phyloP scores from a whole-genome alignment of 352 stramenopile species.

The Elongisporangium anandrum region DNA sequence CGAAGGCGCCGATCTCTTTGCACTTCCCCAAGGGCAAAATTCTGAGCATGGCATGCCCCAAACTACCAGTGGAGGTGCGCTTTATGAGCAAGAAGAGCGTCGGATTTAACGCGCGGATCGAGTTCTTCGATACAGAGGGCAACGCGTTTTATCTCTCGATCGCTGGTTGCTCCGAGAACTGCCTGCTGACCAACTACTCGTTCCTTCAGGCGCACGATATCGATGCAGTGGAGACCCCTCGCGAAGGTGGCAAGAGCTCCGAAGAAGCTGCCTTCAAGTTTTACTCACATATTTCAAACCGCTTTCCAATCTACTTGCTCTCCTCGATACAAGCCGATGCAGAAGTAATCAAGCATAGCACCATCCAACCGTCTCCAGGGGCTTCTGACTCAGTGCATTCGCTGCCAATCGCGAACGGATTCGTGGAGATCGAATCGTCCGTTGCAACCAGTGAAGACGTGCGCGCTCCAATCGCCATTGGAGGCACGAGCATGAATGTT shows the following conservation, averaged over 20 bases:
- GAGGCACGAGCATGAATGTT: background rate
- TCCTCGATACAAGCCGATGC: constrained; percentile 33
- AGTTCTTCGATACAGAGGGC: constrained; percentile 91
- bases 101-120: constrained; percentile 88
- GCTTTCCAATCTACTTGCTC: constrained; percentile 61
- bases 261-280: constrained; percentile 18
- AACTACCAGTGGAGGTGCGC: constrained; percentile 79
- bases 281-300: constrained; percentile 44
- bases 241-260: background rate
- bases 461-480: background rate
- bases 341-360: constrained; percentile 25
- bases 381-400: background rate
- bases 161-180: constrained; percentile 89
- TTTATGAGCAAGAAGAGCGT: constrained; percentile 84
- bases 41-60: constrained; percentile 77
- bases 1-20: constrained; percentile 78
- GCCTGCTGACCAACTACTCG: constrained; percentile 85
- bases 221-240: constrained; percentile 6
- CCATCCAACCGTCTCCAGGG: background rate
- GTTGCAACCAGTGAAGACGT: background rate
- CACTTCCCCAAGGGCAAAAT: constrained; percentile 88
- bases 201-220: constrained; percentile 66
- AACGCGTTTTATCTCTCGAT: constrained; percentile 85
- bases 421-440: constrained; percentile 25
- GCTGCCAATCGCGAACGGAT: constrained; percentile 14